These are phyloP conservation scores for Xenoacremonium recifei DNA, from an alignment of 2,329 filamentous ascomycete species.

Conservation along the genomic window DNA sequence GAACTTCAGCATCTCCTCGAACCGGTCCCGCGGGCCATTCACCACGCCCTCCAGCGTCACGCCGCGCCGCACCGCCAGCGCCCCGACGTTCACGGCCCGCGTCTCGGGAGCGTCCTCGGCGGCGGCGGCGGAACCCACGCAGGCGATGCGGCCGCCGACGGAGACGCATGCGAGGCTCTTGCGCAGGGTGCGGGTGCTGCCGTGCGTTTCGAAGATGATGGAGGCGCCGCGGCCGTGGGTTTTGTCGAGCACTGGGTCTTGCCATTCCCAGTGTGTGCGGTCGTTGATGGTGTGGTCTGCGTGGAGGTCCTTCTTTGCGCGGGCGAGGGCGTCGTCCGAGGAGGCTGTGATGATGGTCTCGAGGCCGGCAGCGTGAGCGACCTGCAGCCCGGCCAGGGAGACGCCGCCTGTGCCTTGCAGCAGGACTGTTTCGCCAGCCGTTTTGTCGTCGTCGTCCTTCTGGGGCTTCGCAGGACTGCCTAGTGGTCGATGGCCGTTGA, in stretches of 20 bases:
- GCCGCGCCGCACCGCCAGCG: slow-evolving; percentile 48
- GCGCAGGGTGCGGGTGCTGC: slow-evolving; percentile 49
- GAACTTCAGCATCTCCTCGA: slow-evolving; percentile 53
- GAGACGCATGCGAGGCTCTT: slow-evolving; percentile 53
- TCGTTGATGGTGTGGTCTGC: slow-evolving; percentile 56
- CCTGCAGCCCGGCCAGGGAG: slow-evolving; percentile 49
- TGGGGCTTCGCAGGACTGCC: slow-evolving; percentile 39
- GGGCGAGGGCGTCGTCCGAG: slow-evolving; percentile 49
- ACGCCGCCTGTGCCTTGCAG: slow-evolving; percentile 57
- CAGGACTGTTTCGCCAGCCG: slow-evolving; percentile 41
- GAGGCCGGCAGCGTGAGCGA: slow-evolving; percentile 51
- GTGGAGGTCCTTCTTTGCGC: slow-evolving; percentile 45
- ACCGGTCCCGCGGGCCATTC: slow-evolving; percentile 55
- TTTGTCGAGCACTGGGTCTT: slow-evolving; percentile 43
- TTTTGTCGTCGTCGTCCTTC: slow-evolving; percentile 16
- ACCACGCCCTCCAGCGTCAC: slow-evolving; percentile 54
- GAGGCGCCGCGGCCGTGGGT: slow-evolving; percentile 49
- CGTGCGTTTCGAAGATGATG: slow-evolving; percentile 55
- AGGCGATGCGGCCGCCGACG: slow-evolving; percentile 54
- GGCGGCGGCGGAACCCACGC: slow-evolving; percentile 49
- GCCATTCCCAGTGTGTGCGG: slow-evolving; percentile 50
- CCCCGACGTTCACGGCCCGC: slow-evolving; percentile 57
- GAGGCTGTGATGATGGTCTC: slow-evolving; percentile 54
- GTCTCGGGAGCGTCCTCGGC: slow-evolving; percentile 42
- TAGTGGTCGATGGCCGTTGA: slow-evolving; percentile 58